These are phyloP conservation scores for Crithidia bombi DNA, from an alignment of 208 protist genomes.

Conservation along the genomic window DNA sequence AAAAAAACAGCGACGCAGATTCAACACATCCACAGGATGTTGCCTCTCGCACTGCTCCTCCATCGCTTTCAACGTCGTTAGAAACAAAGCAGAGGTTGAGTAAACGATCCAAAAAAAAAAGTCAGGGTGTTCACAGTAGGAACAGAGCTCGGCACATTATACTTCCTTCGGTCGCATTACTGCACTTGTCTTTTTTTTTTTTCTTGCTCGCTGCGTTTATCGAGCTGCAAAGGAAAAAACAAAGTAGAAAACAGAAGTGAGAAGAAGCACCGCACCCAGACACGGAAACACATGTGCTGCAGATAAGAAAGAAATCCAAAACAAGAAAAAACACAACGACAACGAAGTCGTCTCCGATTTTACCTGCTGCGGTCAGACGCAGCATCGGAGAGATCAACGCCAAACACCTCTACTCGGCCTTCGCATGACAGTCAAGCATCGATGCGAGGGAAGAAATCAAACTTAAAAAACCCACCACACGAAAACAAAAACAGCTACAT, in stretches of 20 bases:
- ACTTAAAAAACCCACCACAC: neutral
- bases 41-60: too few relatives aligned
- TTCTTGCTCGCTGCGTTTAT: neutral
- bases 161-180: neutral
- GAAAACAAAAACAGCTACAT: too few relatives aligned
- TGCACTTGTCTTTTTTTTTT: neutral
- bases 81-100: too few relatives aligned
- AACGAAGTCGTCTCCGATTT: neutral
- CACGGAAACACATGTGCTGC: too few relatives aligned
- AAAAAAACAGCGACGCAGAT: too few relatives aligned
- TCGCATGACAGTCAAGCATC: neutral
- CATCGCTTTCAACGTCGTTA: too few relatives aligned
- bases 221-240: neutral
- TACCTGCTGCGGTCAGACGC: neutral
- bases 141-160: too few relatives aligned
- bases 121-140: too few relatives aligned
- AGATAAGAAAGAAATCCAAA: too few relatives aligned
- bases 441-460: neutral
- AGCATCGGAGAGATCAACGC: neutral
- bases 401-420: constrained; percentile 11
- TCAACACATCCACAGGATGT: too few relatives aligned
- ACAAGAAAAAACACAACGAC: neutral
- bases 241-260: neutral
- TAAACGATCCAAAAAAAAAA: too few relatives aligned
- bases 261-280: neutral